Evolutionary conservation across 2,329 filamentous ascomycete genomes (phyloP).

Genomic region (Pseudogymnoascus sp.): DNA sequence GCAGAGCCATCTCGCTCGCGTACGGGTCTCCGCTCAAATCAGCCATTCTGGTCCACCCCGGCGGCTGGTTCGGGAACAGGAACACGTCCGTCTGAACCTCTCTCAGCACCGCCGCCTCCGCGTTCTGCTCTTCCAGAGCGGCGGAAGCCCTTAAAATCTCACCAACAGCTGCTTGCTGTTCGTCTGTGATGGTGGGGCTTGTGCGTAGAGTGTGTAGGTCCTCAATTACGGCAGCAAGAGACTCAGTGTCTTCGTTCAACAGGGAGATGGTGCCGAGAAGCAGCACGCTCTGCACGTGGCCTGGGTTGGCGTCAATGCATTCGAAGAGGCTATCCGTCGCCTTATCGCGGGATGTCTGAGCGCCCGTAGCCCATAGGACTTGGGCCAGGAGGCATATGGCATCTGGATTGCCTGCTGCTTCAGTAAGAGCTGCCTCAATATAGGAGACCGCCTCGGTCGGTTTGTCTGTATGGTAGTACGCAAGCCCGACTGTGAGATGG

Average conservation of each 20-base stretch:
- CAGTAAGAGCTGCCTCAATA: constrained; percentile 72
- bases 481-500: constrained; percentile 76
- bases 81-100: constrained; percentile 72
- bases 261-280: constrained; percentile 79
- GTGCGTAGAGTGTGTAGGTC: constrained; percentile 69
- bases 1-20: constrained; percentile 66
- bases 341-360: constrained; percentile 62
- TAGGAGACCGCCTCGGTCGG: constrained; percentile 65
- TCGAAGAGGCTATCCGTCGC: constrained; percentile 75
- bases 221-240: constrained; percentile 68
- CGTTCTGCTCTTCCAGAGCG: constrained; percentile 44
- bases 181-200: constrained; percentile 51
- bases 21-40: constrained; percentile 44
- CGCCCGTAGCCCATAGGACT: constrained; percentile 85
- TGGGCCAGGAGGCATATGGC: constrained; percentile 82
- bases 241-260: constrained; percentile 70
- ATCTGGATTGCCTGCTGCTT: constrained; percentile 70
- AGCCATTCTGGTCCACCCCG: constrained; percentile 73
- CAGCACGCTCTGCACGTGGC: constrained; percentile 71
- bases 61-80: constrained; percentile 68
- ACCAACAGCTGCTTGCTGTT: constrained; percentile 62
- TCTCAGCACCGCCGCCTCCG: constrained; percentile 45
- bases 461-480: constrained; percentile 63
- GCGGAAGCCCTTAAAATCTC: constrained; percentile 71
- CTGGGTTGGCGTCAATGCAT: constrained; percentile 64